phyloP scores from a whole-genome alignment of 2,329 filamentous ascomycete species.

The Fusarium decemcellulare region DNA sequence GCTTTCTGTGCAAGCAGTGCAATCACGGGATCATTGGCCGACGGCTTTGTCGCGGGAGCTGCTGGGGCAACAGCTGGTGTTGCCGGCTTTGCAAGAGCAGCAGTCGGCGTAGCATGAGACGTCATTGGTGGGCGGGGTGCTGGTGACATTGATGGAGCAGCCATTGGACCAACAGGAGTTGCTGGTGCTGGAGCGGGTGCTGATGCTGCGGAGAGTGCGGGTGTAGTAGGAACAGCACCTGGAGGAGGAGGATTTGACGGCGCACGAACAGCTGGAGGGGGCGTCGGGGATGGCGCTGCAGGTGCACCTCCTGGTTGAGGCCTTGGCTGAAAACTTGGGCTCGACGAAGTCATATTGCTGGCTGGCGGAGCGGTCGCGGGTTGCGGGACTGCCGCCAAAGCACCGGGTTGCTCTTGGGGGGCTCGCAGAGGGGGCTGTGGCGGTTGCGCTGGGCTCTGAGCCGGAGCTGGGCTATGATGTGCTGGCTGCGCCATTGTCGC shows the following conservation, averaged over 20 bases:
- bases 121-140: constrained; percentile 35
- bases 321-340: constrained; percentile 37
- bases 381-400: constrained; percentile 28
- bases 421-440: constrained; percentile 32
- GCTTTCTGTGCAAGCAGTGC: constrained; percentile 83
- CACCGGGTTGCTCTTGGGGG: constrained; percentile 28
- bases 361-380: constrained; percentile 30
- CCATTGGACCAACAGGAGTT: constrained; percentile 41
- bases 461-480: constrained; percentile 39
- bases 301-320: constrained; percentile 30
- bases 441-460: constrained; percentile 37
- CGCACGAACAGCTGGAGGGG: constrained; percentile 40
- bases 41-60: constrained; percentile 42
- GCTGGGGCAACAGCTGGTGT: constrained; percentile 31
- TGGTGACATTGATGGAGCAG: constrained; percentile 45
- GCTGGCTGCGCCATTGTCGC: constrained; percentile 32
- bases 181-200: constrained; percentile 47
- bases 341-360: constrained; percentile 33
- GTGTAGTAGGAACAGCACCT: constrained; percentile 14
- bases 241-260: constrained; percentile 39
- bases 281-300: constrained; percentile 38
- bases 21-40: constrained; percentile 80
- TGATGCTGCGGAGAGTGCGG: constrained; percentile 37
- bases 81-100: constrained; percentile 34
- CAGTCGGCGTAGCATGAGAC: constrained; percentile 33